Base-by-base conservation (phyloP, 305 asterid species). In the Withania somnifera region DNA sequence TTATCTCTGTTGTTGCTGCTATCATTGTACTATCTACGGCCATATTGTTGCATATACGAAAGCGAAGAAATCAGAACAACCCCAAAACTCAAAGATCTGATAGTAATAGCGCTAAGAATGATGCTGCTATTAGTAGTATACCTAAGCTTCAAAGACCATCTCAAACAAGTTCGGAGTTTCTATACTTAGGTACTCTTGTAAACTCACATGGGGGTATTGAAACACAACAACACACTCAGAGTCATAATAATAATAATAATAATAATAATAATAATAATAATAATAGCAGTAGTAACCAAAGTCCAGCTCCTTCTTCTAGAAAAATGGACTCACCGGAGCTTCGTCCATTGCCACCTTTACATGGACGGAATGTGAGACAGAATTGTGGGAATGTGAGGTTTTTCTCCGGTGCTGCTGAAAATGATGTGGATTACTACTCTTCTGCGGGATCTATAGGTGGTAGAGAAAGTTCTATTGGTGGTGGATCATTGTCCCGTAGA, bases 301-400 rank as follows among this genome's bases (percentile, higher is more conserved):
- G n/a, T 6, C 30, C 78, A 11, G 7, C 40, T 32, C 50, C 36
- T 51, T 45, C 57, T 76, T 50, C 84, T 0, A 32, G 78, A 17
- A 84, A 81, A 77, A 13, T 66, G 81, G 85, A 78, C 32, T 84
- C 87, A 0, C 87, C 87, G 14, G 87, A 84, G 80, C 85, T 84
- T 36, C 87, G 75, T n/a, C 85, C 87, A 1, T 26, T 84, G 28
- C 85, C 87, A 52, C 87, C 87, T 8, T 64, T 84, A 11, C 53
- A 34, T 54, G 67, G 82, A 22, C 69, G 38, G 50, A 45, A 28
- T n/a, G 7, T 26, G 28, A 78, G 38, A 8, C 40, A 26, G 54
- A 78, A 50, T 67, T 78, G 24, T 50, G 61, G 58, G 17, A 54
- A 38, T 83, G 40, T 26, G 42, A 38, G 61, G 11, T 45, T 50